Percentiles rank a stretch among this genome's conserved stretches.
Conservation (phyloP, 495 filamentous ascomycete genomes). For the Hyaloscypha hepaticicola region DNA sequence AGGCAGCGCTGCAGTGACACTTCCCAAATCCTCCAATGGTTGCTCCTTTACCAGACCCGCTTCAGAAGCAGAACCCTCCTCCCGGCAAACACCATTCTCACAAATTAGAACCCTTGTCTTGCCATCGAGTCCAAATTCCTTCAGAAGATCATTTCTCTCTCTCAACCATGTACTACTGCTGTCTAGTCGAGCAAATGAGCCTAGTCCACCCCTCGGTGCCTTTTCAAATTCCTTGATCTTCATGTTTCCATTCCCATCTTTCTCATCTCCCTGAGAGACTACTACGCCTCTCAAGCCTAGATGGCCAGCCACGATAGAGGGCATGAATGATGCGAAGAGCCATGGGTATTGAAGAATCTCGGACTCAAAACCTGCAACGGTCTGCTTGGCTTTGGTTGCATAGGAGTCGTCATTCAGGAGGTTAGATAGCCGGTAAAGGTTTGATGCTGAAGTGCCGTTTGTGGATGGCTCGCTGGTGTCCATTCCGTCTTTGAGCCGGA, state of each 20-base stretch:
- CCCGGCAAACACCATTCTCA: conserved; percentile 48
- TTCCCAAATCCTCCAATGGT: conserved; percentile 5
- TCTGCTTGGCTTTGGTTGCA: conserved; percentile 63
- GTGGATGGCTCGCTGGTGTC: conserved; percentile 86
- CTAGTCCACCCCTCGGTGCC: conserved; percentile 26
- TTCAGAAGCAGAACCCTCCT: conserved; percentile 30
- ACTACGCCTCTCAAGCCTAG: conserved; percentile 44
- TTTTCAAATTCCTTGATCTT: conserved; percentile 29
- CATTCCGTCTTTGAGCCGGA: conserved; percentile 91
- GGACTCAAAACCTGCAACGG: conserved; percentile 78
- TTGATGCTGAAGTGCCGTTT: conserved; percentile 80
- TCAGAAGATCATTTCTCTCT: conserved; percentile 37
- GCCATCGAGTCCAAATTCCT: conserved; percentile 42
- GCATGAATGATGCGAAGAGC: conserved; percentile 77
- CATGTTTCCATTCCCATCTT: conserved; percentile 17
- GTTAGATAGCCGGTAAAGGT: conserved; percentile 74
- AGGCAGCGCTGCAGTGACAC: conserved; percentile 12
- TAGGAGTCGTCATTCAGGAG: conserved; percentile 69
- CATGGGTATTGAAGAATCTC: conserved; percentile 92
- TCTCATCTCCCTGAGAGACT: conserved; percentile 18
- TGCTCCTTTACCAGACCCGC: conserved; percentile 5
- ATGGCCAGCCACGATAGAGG: conserved; percentile 65
- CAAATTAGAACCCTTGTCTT: conserved; percentile 50
- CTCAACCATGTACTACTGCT: conserved; percentile 25
- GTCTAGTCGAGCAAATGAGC: conserved; percentile 18